A percentile compares a stretch with the other conserved stretches of the same genome.
Conservation (phyloP, 108 stramenopile genomes). For the Seminavis robusta region DNA sequence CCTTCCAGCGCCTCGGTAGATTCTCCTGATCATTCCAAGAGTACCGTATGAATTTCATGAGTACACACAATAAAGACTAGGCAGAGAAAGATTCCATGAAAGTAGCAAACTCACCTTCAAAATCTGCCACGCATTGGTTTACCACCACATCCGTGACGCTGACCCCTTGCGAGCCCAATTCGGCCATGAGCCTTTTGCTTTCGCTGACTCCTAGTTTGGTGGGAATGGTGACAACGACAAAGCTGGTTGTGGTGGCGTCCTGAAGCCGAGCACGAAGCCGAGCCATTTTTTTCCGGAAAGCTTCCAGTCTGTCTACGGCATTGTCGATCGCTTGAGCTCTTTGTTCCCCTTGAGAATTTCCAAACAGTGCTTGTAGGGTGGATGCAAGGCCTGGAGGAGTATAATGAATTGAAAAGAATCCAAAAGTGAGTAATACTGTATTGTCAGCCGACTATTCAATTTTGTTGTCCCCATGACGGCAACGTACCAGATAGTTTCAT, state of each 20-base stretch:
- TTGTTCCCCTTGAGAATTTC: slow-evolving; percentile 39
- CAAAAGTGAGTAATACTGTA: too few relatives aligned
- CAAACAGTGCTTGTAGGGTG: slow-evolving; percentile 72
- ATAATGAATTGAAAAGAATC: too few relatives aligned
- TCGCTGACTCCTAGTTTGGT: slow-evolving; percentile 83
- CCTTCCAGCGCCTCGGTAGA: slow-evolving; percentile 39
- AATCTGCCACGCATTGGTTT: slow-evolving; percentile 73
- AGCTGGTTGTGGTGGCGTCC: slow-evolving; percentile 52
- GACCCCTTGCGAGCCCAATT: slow-evolving; percentile 64
- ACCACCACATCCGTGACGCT: slow-evolving; percentile 73
- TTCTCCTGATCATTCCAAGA: slow-evolving; percentile 2
- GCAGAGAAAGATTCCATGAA: neutral
- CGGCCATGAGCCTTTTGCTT: slow-evolving; percentile 68
- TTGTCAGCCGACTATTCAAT: too few relatives aligned
- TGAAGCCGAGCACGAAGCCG: slow-evolving; percentile 42
- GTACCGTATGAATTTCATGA: too few relatives aligned
- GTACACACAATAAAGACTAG: too few relatives aligned
- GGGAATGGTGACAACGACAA: slow-evolving; percentile 91
- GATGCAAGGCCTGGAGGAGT: slow-evolving; percentile 60
- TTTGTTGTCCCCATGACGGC: too few relatives aligned
- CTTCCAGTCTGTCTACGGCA: slow-evolving; percentile 64
- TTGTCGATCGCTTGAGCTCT: slow-evolving; percentile 64
- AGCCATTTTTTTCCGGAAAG: slow-evolving; percentile 60
- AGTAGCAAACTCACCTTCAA: neutral
- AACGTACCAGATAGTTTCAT: slow-evolving; percentile 68